A percentile compares a stretch with the other conserved stretches of the same genome.
phyloP scores from a whole-genome alignment of 805 yeast species.

The Candida piceae region DNA sequence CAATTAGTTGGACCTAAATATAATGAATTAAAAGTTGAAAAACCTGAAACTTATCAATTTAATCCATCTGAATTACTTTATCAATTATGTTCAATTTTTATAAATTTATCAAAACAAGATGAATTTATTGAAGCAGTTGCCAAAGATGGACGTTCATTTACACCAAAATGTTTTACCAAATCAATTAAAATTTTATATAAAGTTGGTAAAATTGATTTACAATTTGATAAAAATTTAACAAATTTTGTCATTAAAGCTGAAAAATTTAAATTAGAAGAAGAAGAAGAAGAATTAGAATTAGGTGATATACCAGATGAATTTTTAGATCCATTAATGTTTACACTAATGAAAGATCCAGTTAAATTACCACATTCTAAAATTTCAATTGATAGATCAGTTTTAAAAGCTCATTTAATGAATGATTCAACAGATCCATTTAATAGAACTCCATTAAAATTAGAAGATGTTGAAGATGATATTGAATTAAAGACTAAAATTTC shows the following conservation, averaged over 20 bases:
- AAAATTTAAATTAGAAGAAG: conserved; percentile 52
- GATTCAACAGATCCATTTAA: conserved; percentile 98
- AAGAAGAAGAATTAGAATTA: conserved; percentile 77
- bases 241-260: conserved; percentile 67
- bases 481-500: conserved; percentile 61
- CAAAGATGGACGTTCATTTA: conserved; percentile 87
- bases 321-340: conserved; percentile 94
- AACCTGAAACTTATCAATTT: conserved; percentile 79
- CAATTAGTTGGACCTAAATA: conserved; percentile 96
- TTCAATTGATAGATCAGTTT: conserved; percentile 83
- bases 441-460: conserved; percentile 82
- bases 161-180: conserved; percentile 56
- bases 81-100: conserved; percentile 68
- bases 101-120: conserved; percentile 59
- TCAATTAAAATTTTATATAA: conserved; percentile 63
- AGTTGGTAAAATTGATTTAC: conserved; percentile 47
- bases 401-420: conserved; percentile 87
- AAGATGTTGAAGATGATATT: conserved; percentile 77
- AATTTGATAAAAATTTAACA: conserved; percentile 45
- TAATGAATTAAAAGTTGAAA: conserved; percentile 75
- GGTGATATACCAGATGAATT: conserved; percentile 97
- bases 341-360: conserved; percentile 95
- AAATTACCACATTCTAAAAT: conserved; percentile 83
- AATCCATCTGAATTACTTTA: conserved; percentile 70
- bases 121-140: conserved; percentile 79